Percentiles rank a stretch among this genome's conserved stretches.
Conservation (phyloP, 805 yeast genomes). For the Sugiyamaella floridensis region DNA sequence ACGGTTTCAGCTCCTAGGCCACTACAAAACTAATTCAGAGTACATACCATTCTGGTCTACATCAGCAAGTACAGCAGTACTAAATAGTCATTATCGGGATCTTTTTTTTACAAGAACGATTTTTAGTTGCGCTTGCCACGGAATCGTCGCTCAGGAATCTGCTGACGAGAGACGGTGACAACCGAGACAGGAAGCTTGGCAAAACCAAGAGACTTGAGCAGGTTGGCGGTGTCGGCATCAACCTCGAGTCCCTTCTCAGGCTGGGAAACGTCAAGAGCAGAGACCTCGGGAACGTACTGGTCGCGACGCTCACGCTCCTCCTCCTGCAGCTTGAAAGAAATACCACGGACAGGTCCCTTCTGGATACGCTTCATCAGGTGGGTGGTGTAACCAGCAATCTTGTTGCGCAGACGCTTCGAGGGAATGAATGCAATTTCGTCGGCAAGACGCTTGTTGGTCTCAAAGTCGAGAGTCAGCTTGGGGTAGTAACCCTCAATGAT, state of each 20-base stretch:
- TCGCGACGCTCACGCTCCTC: constrained; percentile 99
- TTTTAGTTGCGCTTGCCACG: constrained; percentile 73
- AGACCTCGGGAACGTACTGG: constrained; percentile 99
- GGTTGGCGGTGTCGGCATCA: constrained; percentile 93
- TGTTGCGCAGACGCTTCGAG: constrained; percentile 99
- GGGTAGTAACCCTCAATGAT: constrained; percentile 99
- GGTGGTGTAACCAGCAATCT: constrained; percentile 99
- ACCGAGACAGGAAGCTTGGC: constrained; percentile 70
- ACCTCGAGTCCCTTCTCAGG: constrained; percentile 94
- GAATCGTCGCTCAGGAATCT: constrained; percentile 76
- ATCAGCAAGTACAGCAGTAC: not conserved
- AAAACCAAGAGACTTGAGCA: constrained; percentile 85
- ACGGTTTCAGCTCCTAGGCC: not conserved
- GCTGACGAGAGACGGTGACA: constrained; percentile 72
- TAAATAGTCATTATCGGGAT: not conserved
- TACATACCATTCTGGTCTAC: not conserved
- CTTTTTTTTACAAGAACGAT: not conserved
- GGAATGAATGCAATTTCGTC: constrained; percentile 98
- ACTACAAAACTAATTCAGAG: not conserved
- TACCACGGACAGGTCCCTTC: constrained; percentile 99
- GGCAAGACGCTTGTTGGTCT: constrained; percentile 99
- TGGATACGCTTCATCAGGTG: constrained; percentile 99
- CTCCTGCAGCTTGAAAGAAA: constrained; percentile 99
- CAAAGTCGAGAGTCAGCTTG: constrained; percentile 98
- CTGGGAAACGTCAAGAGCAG: constrained; percentile 97